Evolutionary conservation across 2,329 filamentous ascomycete genomes (phyloP).

Genomic region (Lachnellula suecica): DNA sequence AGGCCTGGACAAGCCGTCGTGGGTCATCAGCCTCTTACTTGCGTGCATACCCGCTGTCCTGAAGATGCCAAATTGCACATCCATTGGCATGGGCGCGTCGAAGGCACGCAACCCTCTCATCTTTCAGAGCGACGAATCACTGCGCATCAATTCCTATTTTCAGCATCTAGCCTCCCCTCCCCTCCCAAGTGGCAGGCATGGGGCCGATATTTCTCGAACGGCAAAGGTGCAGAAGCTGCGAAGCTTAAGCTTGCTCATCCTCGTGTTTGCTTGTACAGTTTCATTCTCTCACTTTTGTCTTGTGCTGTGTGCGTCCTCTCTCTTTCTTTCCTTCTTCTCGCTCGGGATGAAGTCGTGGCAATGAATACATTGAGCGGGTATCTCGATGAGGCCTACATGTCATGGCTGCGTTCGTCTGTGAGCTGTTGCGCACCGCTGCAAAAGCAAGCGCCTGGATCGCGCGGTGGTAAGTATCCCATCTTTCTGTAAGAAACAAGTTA

Average conservation of each 20-base stretch:
- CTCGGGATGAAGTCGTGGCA: conserved; percentile 28
- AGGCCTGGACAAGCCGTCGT: conserved; percentile 1
- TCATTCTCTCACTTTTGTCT: conserved; percentile 2
- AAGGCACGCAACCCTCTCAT: conserved; percentile 15
- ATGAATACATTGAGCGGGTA: conserved; percentile 33
- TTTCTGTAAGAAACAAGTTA: conserved; percentile 3
- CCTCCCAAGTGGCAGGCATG: too few species aligned
- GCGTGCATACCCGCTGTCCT: conserved; percentile 18
- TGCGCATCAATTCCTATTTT: not conserved
- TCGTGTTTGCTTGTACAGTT: not conserved
- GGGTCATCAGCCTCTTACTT: conserved; percentile 16
- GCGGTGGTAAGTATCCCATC: conserved; percentile 23
- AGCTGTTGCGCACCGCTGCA: conserved; percentile 27
- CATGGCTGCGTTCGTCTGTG: conserved; percentile 27
- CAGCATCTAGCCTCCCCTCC: not conserved
- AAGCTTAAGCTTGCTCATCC: not conserved
- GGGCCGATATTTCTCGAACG: too few species aligned
- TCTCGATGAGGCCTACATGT: conserved; percentile 31
- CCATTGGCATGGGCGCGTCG: conserved; percentile 9
- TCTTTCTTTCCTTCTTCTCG: conserved; percentile 8
- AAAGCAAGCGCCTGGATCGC: conserved; percentile 18
- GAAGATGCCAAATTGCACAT: conserved; percentile 4
- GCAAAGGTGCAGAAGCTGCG: too few species aligned
- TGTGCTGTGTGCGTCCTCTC: conserved; percentile 2
- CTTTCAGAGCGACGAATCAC: conserved; percentile 13